phyloP scores from a whole-genome alignment of 345 rosid species.

The Mangifera indica region DNA sequence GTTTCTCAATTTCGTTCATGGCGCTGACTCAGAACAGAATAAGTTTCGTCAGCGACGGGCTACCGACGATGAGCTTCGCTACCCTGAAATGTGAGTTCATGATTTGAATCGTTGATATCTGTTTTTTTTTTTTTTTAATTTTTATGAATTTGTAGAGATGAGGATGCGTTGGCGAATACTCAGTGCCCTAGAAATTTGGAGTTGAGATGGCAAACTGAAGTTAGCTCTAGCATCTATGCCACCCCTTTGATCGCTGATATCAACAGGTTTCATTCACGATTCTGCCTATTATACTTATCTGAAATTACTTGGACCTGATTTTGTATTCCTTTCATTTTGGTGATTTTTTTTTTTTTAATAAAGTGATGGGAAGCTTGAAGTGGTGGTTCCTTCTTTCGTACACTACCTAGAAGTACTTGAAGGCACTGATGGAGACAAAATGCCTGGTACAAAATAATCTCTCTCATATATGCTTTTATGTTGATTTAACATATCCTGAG shows the following conservation, averaged over 20 bases:
- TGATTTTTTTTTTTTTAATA: not conserved
- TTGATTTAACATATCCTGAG: not conserved
- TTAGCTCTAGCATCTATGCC: constrained; percentile 93
- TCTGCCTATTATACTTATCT: not conserved
- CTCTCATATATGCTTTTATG: not conserved
- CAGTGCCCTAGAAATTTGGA: constrained; percentile 87
- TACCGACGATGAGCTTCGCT: constrained; percentile 73
- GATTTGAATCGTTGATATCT: constrained; percentile 7
- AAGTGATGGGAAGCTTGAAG: constrained; percentile 98
- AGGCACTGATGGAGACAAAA: constrained; percentile 98
- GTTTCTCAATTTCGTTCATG: constrained; percentile 28
- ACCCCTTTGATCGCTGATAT: constrained; percentile 94
- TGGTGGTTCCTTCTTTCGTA: constrained; percentile 94
- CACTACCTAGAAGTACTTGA: constrained; percentile 99
- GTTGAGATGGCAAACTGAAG: constrained; percentile 99
- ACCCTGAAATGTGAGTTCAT: constrained; percentile 65
- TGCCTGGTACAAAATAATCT: constrained; percentile 61
- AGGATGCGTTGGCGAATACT: constrained; percentile 84
- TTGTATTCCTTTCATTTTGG: not conserved
- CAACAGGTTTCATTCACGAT: constrained; percentile 52
- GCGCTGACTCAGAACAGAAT: constrained; percentile 44
- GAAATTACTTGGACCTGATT: constrained; percentile 1
- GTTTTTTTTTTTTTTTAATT: not conserved
- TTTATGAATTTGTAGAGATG: constrained; percentile 53
- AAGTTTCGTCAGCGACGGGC: constrained; percentile 83